Conservation (phyloP, 371 early-diverging fungal species). For the Mortierella sp. region DNA sequence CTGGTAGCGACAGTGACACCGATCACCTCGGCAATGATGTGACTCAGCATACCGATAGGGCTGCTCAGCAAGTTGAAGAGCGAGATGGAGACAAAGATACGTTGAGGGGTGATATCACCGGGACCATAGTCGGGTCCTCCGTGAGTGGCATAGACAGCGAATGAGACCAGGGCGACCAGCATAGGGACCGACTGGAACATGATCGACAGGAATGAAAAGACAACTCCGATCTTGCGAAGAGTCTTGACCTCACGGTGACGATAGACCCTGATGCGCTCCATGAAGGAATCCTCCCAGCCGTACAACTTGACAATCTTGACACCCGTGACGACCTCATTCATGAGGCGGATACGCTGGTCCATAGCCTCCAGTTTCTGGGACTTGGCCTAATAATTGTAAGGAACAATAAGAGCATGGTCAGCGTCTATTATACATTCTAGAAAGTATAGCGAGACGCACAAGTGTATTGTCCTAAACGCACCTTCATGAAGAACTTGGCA, state of each 20-base stretch:
- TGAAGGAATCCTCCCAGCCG: constrained; percentile 56
- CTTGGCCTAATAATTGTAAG: constrained; percentile 14
- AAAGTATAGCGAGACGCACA: constrained; percentile 56
- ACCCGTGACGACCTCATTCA: constrained; percentile 62
- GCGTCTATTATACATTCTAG: constrained; percentile 53
- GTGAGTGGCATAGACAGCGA: constrained; percentile 42
- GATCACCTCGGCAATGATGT: constrained; percentile 40
- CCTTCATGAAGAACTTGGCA: constrained; percentile 56
- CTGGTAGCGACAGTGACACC: constrained; percentile 37
- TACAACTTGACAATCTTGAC: constrained; percentile 66
- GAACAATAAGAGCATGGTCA: not conserved
- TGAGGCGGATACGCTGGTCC: constrained; percentile 47
- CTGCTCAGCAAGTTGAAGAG: constrained; percentile 45
- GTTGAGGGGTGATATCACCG: constrained; percentile 40
- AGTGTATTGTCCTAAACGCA: constrained; percentile 44
- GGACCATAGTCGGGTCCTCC: constrained; percentile 37
- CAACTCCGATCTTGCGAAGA: constrained; percentile 44
- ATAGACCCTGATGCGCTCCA: constrained; percentile 29
- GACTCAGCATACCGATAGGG: constrained; percentile 41
- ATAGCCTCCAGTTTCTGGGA: constrained; percentile 40
- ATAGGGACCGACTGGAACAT: constrained; percentile 72
- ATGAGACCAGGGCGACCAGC: constrained; percentile 45
- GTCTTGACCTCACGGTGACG: constrained; percentile 40
- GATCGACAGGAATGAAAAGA: constrained; percentile 57
- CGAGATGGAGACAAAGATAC: constrained; percentile 52